Base-by-base conservation (phyloP, 345 rosid genomes). In the Euphorbia peplus region DNA sequence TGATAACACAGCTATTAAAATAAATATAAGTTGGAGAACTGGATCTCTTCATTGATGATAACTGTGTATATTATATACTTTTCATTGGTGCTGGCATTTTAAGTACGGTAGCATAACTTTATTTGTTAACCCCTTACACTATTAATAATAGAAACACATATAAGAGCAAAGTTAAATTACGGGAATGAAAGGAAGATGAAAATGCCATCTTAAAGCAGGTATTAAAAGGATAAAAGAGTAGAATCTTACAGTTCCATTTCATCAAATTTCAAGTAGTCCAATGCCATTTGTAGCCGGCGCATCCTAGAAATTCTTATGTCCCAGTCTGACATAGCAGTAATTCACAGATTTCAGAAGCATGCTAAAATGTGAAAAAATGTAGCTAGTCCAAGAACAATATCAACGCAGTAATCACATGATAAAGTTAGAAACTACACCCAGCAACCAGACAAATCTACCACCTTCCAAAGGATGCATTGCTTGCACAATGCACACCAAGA, bases 251-350 rank as follows among this genome's bases (percentile, higher is more conserved):
- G 81, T 55, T 90, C 83, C 78, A 86, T 82, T 75, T 90, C 99
- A 75, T 95, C 95, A 83, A 81, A 90, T 72, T 88, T 87, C 80
- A 95, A 73, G 86, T 84, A 88, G 80, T 83, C 84, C 85, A 95
- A 78, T 44, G 96, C 90, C 80, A 90, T 70, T 73, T 95, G 95
- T 75, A 95, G 80, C 72, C 83, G 86, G 56, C 93, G 95, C 75
- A 87, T 69, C 77, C 92, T 90, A 74, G 96, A 84, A 70, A 85
- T 62, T 83, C 83, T 90, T 64, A 83, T 67, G 83, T 85, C 89
- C 99, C 99, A 95, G 46, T 96, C 99, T 95, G 84, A 75, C 72
- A 79, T 48, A 70, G 59, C 60, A 79, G 78, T 26, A 68, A 79
- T 15, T n/a, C 63, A 64, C 66, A 75, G 21, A 72, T 41, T 61